Evolutionary conservation across 495 filamentous ascomycete genomes (phyloP), one percentile per base, ranked within the genome.

Genomic region (Bombardia bombarda): DNA sequence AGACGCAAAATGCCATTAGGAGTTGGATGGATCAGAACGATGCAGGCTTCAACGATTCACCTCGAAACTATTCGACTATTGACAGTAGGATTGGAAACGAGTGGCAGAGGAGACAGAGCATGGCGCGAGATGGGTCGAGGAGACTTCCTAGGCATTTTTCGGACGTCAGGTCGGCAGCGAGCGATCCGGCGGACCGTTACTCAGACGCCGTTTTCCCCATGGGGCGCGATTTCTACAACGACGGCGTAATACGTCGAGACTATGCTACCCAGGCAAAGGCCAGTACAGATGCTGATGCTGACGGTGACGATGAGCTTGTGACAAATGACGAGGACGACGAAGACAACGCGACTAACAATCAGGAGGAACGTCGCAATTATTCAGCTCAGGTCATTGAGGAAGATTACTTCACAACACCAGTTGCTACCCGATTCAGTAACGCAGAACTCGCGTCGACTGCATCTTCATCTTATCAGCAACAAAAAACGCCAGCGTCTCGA

Each of bases 271-370:
- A 54, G 39, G 47, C 53, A 2, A 69, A 68, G 46, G 69, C 71
- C 24, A 55, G 85, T 49, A 86, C 81, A 2, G 87, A 87, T 52
- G 87, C 72, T 1, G 87, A 87, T 50, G 87, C 75, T 25, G 87
- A 95, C 61, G 88, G 85, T 3, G 88, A 95, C 50, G 87, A 94
- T 50, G 88, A 94, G 60, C 70, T 87, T n/a, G 74, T 87, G n/a
- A 89, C 85, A 0, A 83, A 84, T 31, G 78, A 81, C 26, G 80
- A 82, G 35, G 67, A 75, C 17, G 72, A 78, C 26, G 72, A 74
- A 24, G 66, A 69, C 21, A 50, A 56, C 37, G 46, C 57, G 16
- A 57, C 66, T 23, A 63, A 53, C 39, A 56, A 47, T 38, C 31
- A 47, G 10, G 54, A 47, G 4, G 43, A 38, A 12, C 35, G 14